Evolutionary conservation across 768 basidiomycete genomes (phyloP), one percentile per base, ranked within the genome.

Genomic region (Tubosaeta brunneosetosa): DNA sequence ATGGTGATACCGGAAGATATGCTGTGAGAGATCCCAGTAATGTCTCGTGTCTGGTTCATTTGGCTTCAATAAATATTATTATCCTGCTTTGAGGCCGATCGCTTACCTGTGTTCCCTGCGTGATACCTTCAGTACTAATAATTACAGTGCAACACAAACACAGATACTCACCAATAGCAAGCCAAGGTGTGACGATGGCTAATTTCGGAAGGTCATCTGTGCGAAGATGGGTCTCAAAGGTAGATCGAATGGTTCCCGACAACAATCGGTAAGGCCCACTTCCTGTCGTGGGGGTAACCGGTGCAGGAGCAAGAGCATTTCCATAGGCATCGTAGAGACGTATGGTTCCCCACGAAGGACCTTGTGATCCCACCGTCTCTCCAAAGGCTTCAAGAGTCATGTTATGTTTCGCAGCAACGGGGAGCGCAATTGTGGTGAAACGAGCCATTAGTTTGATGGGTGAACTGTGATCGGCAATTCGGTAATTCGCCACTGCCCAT

Each of bases 1-100:
- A 55, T 74, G 74, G n/a, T 66, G 65, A 58, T 76, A 79, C 34
- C 77, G 75, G 65, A 76, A 76, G 51, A 79, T 77, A 53, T 77
- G 70, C 33, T 56, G 59, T 13, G 78, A 76, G 19, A 80, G 66
- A 45, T 67, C 64, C 77, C 77, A 77, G 47, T 77, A 77, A 42
- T 67, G 67, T 33, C 64, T 56, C 14, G 79, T 79, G 57, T 79
- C 76, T 75, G 52, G 3, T 40, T 49, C 41, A 47, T 49, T 26
- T 8, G 12, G 49, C 50, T 16, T 66, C 53, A 58, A 26, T 22
- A 22, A 22, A 22, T 22, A 22, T 22, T 22, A 22, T 22, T 22
- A 22, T 22, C 22, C 22, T 3, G 22, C 3, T 22, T 2, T 22
- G 22, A 22, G 22, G 22, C 22, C 22, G 22, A 22, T 22, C n/a